A percentile compares a stretch with the other conserved stretches of the same genome.
phyloP scores from a whole-genome alignment of 345 rosid species.

The Eutrema yunnanense region DNA sequence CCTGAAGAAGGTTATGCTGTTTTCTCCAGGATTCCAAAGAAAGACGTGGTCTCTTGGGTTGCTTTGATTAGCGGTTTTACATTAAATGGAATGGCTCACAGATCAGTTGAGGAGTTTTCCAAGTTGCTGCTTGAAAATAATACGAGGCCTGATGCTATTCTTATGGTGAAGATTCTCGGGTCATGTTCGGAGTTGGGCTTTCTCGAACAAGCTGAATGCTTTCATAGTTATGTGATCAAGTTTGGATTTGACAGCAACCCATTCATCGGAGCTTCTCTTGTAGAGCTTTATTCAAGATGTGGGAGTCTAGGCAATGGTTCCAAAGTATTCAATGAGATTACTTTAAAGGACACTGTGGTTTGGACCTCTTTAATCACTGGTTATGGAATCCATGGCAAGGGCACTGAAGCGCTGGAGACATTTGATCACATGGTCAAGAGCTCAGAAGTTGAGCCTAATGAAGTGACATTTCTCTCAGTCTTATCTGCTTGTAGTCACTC shows the following conservation, averaged over 20 bases:
- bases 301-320: conserved; percentile 39
- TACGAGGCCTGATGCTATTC: conserved; percentile 50
- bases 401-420: conserved; percentile 34
- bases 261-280: conserved; percentile 42
- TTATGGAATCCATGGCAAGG: conserved; percentile 50
- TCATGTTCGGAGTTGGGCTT: conserved; percentile 46
- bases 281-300: conserved; percentile 56
- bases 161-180: conserved; percentile 49
- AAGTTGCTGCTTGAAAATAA: conserved; percentile 34
- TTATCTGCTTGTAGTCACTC: conserved; percentile 61
- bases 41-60: conserved; percentile 60
- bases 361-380: conserved; percentile 60
- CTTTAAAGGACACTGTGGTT: conserved; percentile 43
- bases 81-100: conserved; percentile 42
- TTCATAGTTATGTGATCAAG: conserved; percentile 43
- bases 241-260: conserved; percentile 39
- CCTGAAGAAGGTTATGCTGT: conserved; percentile 42
- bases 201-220: conserved; percentile 45
- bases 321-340: conserved; percentile 35
- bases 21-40: conserved; percentile 40
- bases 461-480: conserved; percentile 45
- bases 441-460: conserved; percentile 38
- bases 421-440: conserved; percentile 35
- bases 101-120: conserved; percentile 36
- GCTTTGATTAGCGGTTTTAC: conserved; percentile 50